Conservation (phyloP, 805 yeast species). For the Barnettozyma sucrosica region DNA sequence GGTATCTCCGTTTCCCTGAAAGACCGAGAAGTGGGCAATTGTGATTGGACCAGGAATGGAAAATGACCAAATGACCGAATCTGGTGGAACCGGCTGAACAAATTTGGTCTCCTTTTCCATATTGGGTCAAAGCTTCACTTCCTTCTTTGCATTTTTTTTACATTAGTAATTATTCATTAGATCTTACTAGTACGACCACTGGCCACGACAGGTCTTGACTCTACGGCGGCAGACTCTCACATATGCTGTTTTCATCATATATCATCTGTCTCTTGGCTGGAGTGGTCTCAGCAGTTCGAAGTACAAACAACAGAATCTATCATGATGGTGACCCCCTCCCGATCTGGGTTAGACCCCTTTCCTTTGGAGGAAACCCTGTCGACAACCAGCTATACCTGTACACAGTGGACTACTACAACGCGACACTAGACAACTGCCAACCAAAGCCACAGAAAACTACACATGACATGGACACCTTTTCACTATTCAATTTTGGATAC, state of each 20-base stretch:
- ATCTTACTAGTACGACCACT: no score
- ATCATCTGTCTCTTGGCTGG: neutral
- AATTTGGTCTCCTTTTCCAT: no score
- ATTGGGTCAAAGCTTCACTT: neutral
- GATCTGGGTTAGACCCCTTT: slow-evolving; percentile 19
- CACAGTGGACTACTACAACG: slow-evolving; percentile 22
- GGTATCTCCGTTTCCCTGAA: no score
- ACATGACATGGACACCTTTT: slow-evolving; percentile 7
- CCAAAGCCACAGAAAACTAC: slow-evolving; percentile 11
- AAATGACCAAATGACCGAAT: no score
- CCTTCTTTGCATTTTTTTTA: neutral
- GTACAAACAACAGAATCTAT: slow-evolving; percentile 1
- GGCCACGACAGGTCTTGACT: no score
- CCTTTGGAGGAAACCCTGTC: slow-evolving; percentile 24
- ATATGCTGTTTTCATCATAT: neutral
- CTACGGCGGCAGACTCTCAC: neutral
- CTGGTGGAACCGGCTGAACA: no score
- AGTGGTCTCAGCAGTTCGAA: neutral
- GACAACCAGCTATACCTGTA: slow-evolving; percentile 23
- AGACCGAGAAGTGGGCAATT: no score
- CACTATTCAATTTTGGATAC: slow-evolving; percentile 16
- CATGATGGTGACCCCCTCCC: slow-evolving; percentile 17
- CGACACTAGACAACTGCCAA: slow-evolving; percentile 18
- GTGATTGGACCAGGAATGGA: no score
- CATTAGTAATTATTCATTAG: no score